Evolutionary conservation across 495 filamentous ascomycete species (phyloP), one percentile per base, ranked within the genome.

Genomic region (Paragyromitra xinjiangensis): DNA sequence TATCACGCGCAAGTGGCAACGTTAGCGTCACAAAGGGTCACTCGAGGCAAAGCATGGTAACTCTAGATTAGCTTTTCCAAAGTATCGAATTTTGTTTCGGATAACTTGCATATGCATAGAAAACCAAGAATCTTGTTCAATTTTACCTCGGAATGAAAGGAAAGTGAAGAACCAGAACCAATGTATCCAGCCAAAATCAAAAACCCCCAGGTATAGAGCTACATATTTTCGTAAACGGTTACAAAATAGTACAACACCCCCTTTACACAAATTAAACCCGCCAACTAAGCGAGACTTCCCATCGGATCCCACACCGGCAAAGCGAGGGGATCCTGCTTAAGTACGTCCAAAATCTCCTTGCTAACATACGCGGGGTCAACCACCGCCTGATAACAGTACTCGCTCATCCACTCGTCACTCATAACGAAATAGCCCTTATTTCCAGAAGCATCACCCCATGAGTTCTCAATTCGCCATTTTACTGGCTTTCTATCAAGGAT

Each of bases 361-460:
- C 84, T 83, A 40, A 95, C 87, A 79, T 92, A 91, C 19, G 84
- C 84, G 1, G 91, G 90, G 80, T 94, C 92, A 0, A 95, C 90
- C n/a, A 96, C 93, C 16, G 89, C 91, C 86, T 97, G 93, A 81
- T 94, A 96, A 3, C 90, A 88, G 83, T 93, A 97, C 86, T 95
- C 87, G 75, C 93, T 91, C 91, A 96, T 91, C 93, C 93, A 97
- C 14, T 81, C 83, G 84, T 97, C 93, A 22, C 86, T 90, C 93
- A 95, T 95, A 39, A 95, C 91, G 75, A 94, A 92, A 87, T 92
- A 96, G 0, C 93, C 93, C 53, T 93, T 88, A 19, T 88, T 87
- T 0, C 93, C 93, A 0, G 86, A 87, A 0, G 67, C 83, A 34
- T 87, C 85, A 11, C 92, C 92, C 93, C 93, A 97, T 9, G 86